A percentile compares a stretch with the other conserved stretches of the same genome.
These are phyloP conservation scores for Sisymbrium irio DNA, from an alignment of 345 rosid species.

Conservation along the genomic window DNA sequence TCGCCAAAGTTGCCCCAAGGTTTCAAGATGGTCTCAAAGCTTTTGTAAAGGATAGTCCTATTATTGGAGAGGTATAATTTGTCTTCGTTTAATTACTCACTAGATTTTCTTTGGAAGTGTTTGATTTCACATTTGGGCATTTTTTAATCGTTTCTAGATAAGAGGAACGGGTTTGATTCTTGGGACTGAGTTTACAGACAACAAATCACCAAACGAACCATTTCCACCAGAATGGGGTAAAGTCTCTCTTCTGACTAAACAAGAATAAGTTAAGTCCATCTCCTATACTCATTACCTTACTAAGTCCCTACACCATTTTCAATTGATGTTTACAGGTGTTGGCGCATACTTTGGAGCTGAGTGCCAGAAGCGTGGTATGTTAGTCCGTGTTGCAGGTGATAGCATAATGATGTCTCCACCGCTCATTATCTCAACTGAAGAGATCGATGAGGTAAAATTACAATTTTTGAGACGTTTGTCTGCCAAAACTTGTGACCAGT, in stretches of 20 bases:
- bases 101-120: neutral
- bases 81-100: neutral
- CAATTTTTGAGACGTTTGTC: neutral
- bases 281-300: neutral
- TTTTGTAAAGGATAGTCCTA: conserved; percentile 65
- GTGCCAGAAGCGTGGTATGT: conserved; percentile 75
- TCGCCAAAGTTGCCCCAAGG: conserved; percentile 52
- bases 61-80: conserved; percentile 72
- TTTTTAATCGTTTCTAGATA: conserved; percentile 49
- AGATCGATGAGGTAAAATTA: conserved; percentile 65
- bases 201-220: conserved; percentile 82
- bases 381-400: conserved; percentile 90
- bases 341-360: conserved; percentile 88
- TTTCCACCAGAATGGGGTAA: conserved; percentile 98
- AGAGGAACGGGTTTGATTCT: conserved; percentile 92
- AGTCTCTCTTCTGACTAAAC: conserved; percentile 20
- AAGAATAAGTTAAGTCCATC: neutral
- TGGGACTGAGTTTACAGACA: conserved; percentile 82
- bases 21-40: conserved; percentile 93
- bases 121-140: neutral
- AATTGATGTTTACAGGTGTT: conserved; percentile 45
- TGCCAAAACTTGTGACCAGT: neutral
- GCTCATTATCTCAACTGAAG: conserved; percentile 57
- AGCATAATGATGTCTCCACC: conserved; percentile 95
- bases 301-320: neutral